Percentiles rank a stretch among this genome's conserved stretches.
Evolutionary conservation across 1,139 yeast species (phyloP).

Genomic region (Hansenula lynferdii): DNA sequence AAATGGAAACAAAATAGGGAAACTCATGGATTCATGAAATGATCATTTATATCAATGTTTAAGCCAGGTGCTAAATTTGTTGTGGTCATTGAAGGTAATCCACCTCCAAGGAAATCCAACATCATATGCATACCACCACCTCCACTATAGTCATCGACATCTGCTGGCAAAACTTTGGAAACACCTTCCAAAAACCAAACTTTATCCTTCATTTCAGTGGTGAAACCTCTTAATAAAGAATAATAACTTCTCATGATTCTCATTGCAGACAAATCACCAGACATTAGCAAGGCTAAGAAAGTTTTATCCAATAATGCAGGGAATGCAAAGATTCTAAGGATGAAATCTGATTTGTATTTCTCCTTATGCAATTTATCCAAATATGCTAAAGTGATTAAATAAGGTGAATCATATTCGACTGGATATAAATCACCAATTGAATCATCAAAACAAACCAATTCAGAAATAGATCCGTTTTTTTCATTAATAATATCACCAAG

Average conservation of each 20-base stretch:
- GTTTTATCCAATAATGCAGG: constrained; percentile 86
- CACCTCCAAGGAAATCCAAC: constrained; percentile 81
- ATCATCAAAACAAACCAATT: constrained; percentile 79
- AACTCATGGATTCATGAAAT: constrained; percentile 22
- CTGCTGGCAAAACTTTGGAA: constrained; percentile 76
- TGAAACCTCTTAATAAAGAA: constrained; percentile 71
- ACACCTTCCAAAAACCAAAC: constrained; percentile 97
- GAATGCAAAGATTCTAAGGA: constrained; percentile 83
- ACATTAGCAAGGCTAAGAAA: constrained; percentile 69
- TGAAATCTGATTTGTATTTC: constrained; percentile 78
- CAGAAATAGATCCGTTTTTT: constrained; percentile 39
- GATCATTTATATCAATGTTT: constrained; percentile 36
- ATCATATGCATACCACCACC: constrained; percentile 92
- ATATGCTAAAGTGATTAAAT: constrained; percentile 79
- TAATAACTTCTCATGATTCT: constrained; percentile 87
- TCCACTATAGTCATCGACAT: constrained; percentile 78
- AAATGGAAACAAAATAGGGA: neutral
- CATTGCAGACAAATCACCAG: constrained; percentile 85
- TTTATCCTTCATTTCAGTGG: constrained; percentile 80
- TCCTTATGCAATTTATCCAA: constrained; percentile 81
- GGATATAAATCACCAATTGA: constrained; percentile 85
- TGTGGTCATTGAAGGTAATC: constrained; percentile 53
- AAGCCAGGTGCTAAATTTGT: constrained; percentile 37
- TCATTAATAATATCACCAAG: constrained; percentile 70
- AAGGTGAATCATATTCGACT: constrained; percentile 77